Evolutionary conservation across 2,329 filamentous ascomycete genomes (phyloP), one percentile per base, ranked within the genome.

Genomic region (Mariannaea elegans): DNA sequence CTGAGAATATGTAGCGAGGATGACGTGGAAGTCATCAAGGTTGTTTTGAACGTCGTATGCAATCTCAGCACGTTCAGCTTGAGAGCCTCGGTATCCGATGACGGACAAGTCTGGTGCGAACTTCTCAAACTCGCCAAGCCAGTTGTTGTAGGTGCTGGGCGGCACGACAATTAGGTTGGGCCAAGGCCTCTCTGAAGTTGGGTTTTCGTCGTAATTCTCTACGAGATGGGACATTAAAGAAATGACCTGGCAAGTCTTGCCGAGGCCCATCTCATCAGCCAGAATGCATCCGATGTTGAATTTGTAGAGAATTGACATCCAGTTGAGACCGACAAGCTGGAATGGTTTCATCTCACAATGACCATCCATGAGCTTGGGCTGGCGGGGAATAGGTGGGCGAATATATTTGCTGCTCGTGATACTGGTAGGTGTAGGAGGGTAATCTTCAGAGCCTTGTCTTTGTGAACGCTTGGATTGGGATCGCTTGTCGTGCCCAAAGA

Each of bases 181-280:
- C 92, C 93, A 80, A 71, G 87, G 72, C 79, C 83, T 63, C 5
- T 62, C 62, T 3, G 65, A 62, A 12, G 46, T 51, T 4, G 60
- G 62, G 3, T 68, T 62, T 6, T 71, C 70, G 31, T 81, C 72
- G 60, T 82, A 87, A 27, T 86, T 86, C 71, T 93, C 87, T 14
- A 91, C 87, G 23, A 99, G 81, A 69, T 97, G 90, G 14, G 93
- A 91, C 44, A 99, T 83, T 70, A 99, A 93, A 0, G 93, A 89
- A 67, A 99, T 97, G 62, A 98, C 93, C 72, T 99, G 94, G 69
- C 93, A 97, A 0, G 95, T 99, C 81, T 99, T 99, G 44, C 95
- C 95, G 38, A 94, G 81, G 50, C 92, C 95, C 95, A 99, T 99
- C 73, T 99, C 95, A 73, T 99, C 95, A 2, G 95, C 95, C 16